Evolutionary conservation across 2,329 filamentous ascomycete genomes (phyloP).

Genomic region (Alternaria gaisen): DNA sequence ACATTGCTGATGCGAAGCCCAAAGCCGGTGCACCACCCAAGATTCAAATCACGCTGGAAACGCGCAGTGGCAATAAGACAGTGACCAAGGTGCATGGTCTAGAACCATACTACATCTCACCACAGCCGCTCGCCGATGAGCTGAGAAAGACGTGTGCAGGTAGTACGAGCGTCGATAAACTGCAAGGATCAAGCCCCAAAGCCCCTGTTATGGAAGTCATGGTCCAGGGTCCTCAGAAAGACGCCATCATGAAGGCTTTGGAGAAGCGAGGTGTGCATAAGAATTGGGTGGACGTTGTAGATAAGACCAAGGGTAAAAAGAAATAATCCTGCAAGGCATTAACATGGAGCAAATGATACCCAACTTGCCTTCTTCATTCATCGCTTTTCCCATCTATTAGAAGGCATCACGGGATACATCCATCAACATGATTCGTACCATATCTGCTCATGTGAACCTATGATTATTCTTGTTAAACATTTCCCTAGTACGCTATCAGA

Average conservation of each 20-base stretch:
- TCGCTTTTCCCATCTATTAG: not conserved
- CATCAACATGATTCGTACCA: not conserved
- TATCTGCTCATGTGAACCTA: not conserved
- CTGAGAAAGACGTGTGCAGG: slow-evolving; percentile 73
- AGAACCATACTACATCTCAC: slow-evolving; percentile 69
- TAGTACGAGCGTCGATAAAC: slow-evolving; percentile 70
- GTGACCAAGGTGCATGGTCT: slow-evolving; percentile 70
- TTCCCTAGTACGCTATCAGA: not conserved
- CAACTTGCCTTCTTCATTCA: not conserved
- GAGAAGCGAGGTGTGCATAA: slow-evolving; percentile 66
- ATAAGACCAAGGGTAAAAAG: slow-evolving; percentile 75
- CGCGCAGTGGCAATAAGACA: slow-evolving; percentile 71
- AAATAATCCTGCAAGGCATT: slow-evolving; percentile 23
- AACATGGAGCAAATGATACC: slow-evolving; percentile 17
- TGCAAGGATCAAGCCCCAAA: slow-evolving; percentile 67
- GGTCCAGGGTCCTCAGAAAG: slow-evolving; percentile 72
- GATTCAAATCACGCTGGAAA: slow-evolving; percentile 68
- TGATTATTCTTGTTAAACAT: not conserved
- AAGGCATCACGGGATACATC: not conserved
- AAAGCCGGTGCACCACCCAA: slow-evolving; percentile 69
- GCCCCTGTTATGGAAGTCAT: slow-evolving; percentile 72
- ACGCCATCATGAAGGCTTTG: slow-evolving; percentile 67
- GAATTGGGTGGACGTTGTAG: slow-evolving; percentile 70
- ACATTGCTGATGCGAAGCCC: slow-evolving; percentile 60
- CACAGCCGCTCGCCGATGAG: slow-evolving; percentile 69